phyloP scores from a whole-genome alignment of 208 protist genomes.

The Vickermania ingenoplastis region DNA sequence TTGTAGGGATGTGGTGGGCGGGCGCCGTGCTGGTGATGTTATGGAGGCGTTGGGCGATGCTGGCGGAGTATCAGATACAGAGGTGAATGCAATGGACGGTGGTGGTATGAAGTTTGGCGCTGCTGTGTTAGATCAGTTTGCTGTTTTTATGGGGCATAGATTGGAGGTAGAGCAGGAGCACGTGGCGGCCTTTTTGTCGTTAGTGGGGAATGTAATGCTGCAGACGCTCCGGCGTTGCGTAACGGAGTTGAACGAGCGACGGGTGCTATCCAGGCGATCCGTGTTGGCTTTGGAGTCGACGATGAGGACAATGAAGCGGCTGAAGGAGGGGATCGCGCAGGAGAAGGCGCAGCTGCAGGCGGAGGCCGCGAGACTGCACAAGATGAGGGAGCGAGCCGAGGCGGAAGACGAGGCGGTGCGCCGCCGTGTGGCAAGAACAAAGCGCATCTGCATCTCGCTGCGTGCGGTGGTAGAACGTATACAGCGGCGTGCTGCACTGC shows the following conservation, averaged over 20 bases:
- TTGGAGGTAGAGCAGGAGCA: neutral
- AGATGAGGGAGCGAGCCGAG: conserved; percentile 8
- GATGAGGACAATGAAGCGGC: conserved; percentile 32
- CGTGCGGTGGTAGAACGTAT: too few species aligned
- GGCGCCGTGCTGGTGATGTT: too few species aligned
- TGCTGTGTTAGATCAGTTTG: neutral
- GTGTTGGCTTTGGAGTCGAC: conserved; percentile 38
- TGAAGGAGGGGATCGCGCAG: conserved; percentile 30
- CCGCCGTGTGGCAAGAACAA: conserved; percentile 1
- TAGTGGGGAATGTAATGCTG: neutral
- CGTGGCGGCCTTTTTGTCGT: neutral
- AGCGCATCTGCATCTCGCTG: too few species aligned
- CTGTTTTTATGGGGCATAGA: neutral
- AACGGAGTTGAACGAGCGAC: conserved; percentile 15
- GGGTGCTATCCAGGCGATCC: conserved; percentile 15
- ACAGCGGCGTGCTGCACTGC: too few species aligned
- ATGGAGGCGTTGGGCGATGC: too few species aligned
- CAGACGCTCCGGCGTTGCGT: conserved; percentile 7
- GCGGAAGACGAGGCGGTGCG: conserved; percentile 9
- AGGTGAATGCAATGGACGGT: too few species aligned
- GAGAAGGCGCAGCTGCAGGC: conserved; percentile 12
- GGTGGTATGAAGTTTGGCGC: neutral
- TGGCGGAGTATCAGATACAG: too few species aligned
- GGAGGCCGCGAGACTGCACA: conserved; percentile 9
- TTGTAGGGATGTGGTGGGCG: too few species aligned